Base-by-base conservation (phyloP, 176 grass and related monocot species). In the Hsuehochloa calcarea region DNA sequence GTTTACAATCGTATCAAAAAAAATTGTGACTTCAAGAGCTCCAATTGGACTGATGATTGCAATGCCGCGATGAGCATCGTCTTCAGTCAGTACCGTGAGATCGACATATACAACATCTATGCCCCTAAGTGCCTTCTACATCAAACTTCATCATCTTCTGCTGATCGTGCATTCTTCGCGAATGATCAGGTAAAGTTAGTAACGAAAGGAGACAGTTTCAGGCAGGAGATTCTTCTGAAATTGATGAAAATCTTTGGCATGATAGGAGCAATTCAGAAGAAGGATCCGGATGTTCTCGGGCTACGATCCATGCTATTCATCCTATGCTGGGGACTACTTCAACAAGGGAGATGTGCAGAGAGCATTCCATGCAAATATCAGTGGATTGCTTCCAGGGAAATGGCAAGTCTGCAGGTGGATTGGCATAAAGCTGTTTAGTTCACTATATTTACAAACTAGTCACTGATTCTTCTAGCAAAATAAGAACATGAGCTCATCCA, bases 21-120 rank as follows among this genome's bases (percentile, higher is more conserved):
- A 16, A 47, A 75, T 26, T 97, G 94, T n/a, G 27, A 94, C 80
- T 97, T 97, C 75, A 94, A 79, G 78, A 56, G 68, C 31, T 62
- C 41, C 13, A 89, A 94, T 50, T 97, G 80, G 88, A 88, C 90
- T 25, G 70, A 87, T 43, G 83, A 43, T 31, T 92, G 90, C 80
- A 73, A 74, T 0, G 22, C 68, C 19, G 84, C 72, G 9, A 93
- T 97, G 88, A 80, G 55, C 15, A 19, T 63, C 0, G 15, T 94
- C 59, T 94, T 91, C 73, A 58, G 56, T 47, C 87, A 92, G 82
- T 97, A 97, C 69, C 25, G 51, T 3, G 54, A 84, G 37, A 94
- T 97, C 1, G 91, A 97, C 77, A 94, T 94, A 84, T 94, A 94
- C 65, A 97, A 97, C 60, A 92, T 97, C 37, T 97, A 97, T 86